Evolutionary conservation across 768 basidiomycete genomes (phyloP), one percentile per base, ranked within the genome.

Genomic region (Postia placenta): DNA sequence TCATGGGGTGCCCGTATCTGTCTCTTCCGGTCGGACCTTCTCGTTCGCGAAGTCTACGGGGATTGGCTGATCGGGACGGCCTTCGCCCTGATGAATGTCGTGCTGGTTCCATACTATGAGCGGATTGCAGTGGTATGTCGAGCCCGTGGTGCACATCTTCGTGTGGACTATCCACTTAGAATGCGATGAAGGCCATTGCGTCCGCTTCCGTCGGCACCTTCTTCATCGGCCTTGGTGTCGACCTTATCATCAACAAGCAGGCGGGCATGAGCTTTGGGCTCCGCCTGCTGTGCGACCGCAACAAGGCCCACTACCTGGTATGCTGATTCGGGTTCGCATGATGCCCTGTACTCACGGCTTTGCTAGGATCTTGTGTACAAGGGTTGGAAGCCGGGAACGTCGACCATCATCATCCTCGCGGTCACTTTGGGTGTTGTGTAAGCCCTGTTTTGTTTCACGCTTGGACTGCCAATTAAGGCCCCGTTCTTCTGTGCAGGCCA

Each of bases 171-270:
- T 23, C 23, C 49, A 30, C 47, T 26, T 17, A 33, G 26, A 24
- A n/a, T 52, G 38, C 9, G 19, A 14, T 27, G 25, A 27, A 68
- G 67, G 39, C 57, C 2, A 45, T 63, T 1, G 41, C 73, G 30
- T 80, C 76, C 45, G 71, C 81, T n/a, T 77, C 81, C 1, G 64
- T 70, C 19, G 85, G 85, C 26, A 76, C 83, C 7, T 85, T 86
- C 60, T 63, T 86, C 22, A 65, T 69, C 12, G 73, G 60, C 24
- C 70, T 86, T 7, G 82, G 74, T 19, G 57, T 78, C 11, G 84
- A 86, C 62, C 68, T 85, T 3, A 60, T 74, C 41, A 46, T 83
- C 43, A 72, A 83, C 51, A 67, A 73, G 54, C 83, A 86, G 57
- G 63, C 66, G 4, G 85, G 84, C 4, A 73, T 84, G 71, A 81